A percentile compares a stretch with the other conserved stretches of the same genome.
Conservation (phyloP, 306 rosid genomes). For the Begonia fuchsioides region DNA sequence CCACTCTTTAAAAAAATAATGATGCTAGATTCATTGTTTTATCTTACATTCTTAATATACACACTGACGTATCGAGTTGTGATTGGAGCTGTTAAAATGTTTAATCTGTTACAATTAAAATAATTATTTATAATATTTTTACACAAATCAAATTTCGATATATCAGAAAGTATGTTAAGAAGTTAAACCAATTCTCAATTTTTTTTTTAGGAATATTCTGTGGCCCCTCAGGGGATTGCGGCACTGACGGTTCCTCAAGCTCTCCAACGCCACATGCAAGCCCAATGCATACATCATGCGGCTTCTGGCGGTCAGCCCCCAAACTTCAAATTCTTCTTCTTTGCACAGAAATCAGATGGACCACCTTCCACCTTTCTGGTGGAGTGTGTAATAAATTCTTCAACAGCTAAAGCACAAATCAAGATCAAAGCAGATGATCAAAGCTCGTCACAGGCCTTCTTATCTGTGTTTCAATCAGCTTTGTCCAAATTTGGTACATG, state of each 20-base stretch:
- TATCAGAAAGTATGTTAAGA: no score
- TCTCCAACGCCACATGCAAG: slow-evolving; percentile 80
- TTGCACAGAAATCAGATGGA: slow-evolving; percentile 77
- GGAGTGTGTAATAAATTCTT: slow-evolving; percentile 86
- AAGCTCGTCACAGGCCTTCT: slow-evolving; percentile 56
- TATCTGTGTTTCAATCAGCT: slow-evolving; percentile 72
- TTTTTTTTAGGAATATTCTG: slow-evolving; percentile 43
- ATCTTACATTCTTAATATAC: no score
- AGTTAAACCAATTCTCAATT: no score
- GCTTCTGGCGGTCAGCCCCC: slow-evolving; percentile 96
- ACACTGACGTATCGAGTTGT: no score
- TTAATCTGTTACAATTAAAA: no score
- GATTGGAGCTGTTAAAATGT: no score
- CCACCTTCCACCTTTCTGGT: slow-evolving; percentile 59
- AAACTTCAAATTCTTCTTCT: slow-evolving; percentile 87
- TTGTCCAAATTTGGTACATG: slow-evolving; percentile 60
- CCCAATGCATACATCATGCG: slow-evolving; percentile 72
- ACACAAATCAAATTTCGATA: no score
- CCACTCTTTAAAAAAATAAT: no score
- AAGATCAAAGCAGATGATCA: slow-evolving; percentile 87
- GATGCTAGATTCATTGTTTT: no score
- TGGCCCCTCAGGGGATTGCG: slow-evolving; percentile 59
- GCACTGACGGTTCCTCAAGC: slow-evolving; percentile 48
- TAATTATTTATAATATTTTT: no score
- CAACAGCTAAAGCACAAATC: slow-evolving; percentile 68